Evolutionary conservation across 2,329 filamentous ascomycete species (phyloP).

Genomic region (Chaetomium sp.): DNA sequence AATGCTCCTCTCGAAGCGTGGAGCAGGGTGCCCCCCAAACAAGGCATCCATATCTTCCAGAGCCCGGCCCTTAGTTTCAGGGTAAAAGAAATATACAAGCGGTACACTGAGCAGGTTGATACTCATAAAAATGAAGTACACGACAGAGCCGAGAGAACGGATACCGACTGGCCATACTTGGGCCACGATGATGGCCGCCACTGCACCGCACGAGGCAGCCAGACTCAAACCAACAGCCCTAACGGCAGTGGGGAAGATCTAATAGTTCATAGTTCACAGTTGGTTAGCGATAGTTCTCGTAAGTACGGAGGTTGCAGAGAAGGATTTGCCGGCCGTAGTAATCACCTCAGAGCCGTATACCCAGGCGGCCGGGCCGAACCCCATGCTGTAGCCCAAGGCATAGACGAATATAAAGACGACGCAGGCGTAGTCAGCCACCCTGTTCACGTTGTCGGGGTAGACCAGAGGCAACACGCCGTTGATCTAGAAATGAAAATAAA

Average conservation of each 20-base stretch:
- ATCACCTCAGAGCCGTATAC: constrained; percentile 52
- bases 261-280: background rate
- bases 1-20: background rate
- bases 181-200: constrained; percentile 48
- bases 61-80: constrained; percentile 38
- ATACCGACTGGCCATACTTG: constrained; percentile 52
- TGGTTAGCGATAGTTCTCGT: background rate
- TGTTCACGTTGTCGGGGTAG: constrained; percentile 45
- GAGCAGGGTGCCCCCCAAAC: constrained; percentile 26
- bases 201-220: constrained; percentile 47
- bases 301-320: no score
- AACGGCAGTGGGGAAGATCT: constrained; percentile 53
- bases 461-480: constrained; percentile 47
- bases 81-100: constrained; percentile 37
- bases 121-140: constrained; percentile 53
- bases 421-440: constrained; percentile 42
- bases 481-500: constrained; percentile 32
- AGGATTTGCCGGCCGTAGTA: no score
- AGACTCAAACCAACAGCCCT: constrained; percentile 51
- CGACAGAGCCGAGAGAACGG: constrained; percentile 41
- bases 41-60: constrained; percentile 41
- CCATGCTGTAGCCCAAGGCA: constrained; percentile 51
- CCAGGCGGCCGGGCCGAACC: constrained; percentile 52
- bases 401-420: constrained; percentile 53
- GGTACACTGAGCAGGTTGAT: constrained; percentile 44